phyloP scores from a whole-genome alignment of 257 asterid species.

The Lantana camara region DNA sequence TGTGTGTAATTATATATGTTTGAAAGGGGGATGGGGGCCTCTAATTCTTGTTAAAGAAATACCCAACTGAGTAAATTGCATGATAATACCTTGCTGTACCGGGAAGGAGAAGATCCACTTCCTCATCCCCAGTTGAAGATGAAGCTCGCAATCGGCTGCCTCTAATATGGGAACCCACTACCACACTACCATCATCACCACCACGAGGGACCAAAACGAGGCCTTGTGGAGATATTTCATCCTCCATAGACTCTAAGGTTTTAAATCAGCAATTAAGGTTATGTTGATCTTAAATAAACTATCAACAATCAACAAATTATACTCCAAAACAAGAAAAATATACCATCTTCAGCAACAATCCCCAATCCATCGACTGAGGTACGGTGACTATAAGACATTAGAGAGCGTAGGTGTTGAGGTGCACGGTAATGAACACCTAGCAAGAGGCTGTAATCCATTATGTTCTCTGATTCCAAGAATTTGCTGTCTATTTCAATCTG shows the following conservation, averaged over 20 bases:
- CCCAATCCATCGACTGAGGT: conserved; percentile 66
- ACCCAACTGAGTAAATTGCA: background rate
- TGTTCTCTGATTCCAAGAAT: conserved; percentile 88
- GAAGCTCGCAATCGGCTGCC: conserved; percentile 88
- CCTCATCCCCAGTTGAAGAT: conserved; percentile 87
- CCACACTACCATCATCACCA: conserved; percentile 55
- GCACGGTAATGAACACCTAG: conserved; percentile 96
- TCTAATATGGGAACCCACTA: conserved; percentile 88
- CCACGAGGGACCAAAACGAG: conserved; percentile 93
- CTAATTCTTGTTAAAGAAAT: background rate
- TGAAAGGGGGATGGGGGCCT: background rate
- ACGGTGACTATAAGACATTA: conserved; percentile 53
- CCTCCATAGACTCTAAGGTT: conserved; percentile 73
- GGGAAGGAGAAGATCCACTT: conserved; percentile 98
- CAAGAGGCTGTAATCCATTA: conserved; percentile 97
- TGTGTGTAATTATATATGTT: background rate
- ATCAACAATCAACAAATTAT: background rate
- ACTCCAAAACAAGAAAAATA: background rate
- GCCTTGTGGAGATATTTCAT: conserved; percentile 89
- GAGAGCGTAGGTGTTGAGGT: conserved; percentile 84
- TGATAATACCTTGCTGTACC: conserved; percentile 89
- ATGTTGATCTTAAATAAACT: background rate
- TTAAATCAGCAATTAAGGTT: conserved; percentile 16
- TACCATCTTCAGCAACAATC: conserved; percentile 94
- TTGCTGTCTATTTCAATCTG: conserved; percentile 91